Evolutionary conservation across 768 basidiomycete genomes (phyloP).

Genomic region (Favolaschia claudopus): DNA sequence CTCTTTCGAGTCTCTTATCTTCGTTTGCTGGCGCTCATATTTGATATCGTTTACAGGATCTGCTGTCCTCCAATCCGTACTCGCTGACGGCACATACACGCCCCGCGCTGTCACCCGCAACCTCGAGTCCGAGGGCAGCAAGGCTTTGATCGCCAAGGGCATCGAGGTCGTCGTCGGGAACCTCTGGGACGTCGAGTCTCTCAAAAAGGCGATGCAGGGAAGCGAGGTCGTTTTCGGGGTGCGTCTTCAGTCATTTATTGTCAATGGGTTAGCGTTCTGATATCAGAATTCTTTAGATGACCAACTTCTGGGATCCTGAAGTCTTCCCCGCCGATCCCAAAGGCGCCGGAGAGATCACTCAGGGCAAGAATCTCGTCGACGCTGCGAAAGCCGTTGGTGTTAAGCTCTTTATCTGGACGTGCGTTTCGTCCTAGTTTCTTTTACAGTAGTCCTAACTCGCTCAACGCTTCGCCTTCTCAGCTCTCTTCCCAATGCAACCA

Average conservation of each 20-base stretch:
- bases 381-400: constrained; percentile 30
- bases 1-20: too few species aligned
- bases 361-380: constrained; percentile 41
- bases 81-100: constrained; percentile 25
- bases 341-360: constrained; percentile 27
- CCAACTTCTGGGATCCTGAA: constrained; percentile 33
- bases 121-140: constrained; percentile 6
- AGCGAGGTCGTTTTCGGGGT: constrained; percentile 31
- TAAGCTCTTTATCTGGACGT: constrained; percentile 42
- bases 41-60: too few species aligned
- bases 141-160: constrained; percentile 12
- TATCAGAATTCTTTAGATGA: constrained; percentile 28
- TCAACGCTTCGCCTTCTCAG: too few species aligned
- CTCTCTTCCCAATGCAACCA: constrained; percentile 11
- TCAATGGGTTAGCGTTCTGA: background rate
- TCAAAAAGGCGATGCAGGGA: constrained; percentile 23
- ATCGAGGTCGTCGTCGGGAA: constrained; percentile 25
- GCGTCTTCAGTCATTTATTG: background rate
- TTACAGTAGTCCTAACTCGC: background rate
- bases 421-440: background rate
- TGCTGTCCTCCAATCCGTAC: constrained; percentile 20
- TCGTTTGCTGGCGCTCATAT: too few species aligned
- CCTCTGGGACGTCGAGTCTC: constrained; percentile 16
- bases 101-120: constrained; percentile 28
- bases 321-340: constrained; percentile 20